Percentiles rank a stretch among this genome's conserved stretches.
Evolutionary conservation across 768 basidiomycete genomes (phyloP).

Genomic region (Mycena capillaripes): DNA sequence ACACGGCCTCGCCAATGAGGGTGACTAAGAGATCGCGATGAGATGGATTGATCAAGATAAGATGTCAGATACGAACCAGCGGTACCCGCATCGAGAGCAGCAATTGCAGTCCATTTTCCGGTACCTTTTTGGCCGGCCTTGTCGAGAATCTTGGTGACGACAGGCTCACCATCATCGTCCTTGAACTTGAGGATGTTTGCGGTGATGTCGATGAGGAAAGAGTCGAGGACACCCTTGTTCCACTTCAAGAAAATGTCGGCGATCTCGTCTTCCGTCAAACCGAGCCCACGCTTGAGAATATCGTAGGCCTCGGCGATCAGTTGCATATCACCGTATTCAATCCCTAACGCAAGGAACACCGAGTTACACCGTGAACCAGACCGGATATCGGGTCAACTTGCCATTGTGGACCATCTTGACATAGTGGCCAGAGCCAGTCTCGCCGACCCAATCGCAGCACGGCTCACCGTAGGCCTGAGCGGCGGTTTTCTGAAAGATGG

Average conservation of each 20-base stretch:
- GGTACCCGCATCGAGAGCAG: slow-evolving; percentile 93
- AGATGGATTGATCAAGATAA: slow-evolving; percentile 22
- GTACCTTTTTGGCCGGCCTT: slow-evolving; percentile 99
- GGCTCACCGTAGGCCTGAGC: slow-evolving; percentile 96
- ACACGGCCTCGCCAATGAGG: slow-evolving; percentile 99
- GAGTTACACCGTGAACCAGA: slow-evolving; percentile 15
- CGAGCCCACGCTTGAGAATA: slow-evolving; percentile 97
- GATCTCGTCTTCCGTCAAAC: slow-evolving; percentile 88
- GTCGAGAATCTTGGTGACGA: slow-evolving; percentile 96
- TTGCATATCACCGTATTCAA: slow-evolving; percentile 99
- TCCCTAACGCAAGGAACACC: slow-evolving; percentile 68
- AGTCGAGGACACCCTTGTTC: slow-evolving; percentile 99
- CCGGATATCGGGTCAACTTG: slow-evolving; percentile 49
- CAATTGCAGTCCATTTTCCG: slow-evolving; percentile 99
- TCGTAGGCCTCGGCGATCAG: slow-evolving; percentile 99
- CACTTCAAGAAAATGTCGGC: slow-evolving; percentile 93
- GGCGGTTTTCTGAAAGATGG: slow-evolving; percentile 98
- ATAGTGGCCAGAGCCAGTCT: slow-evolving; percentile 96
- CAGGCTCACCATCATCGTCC: slow-evolving; percentile 93
- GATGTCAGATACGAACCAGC: slow-evolving; percentile 66
- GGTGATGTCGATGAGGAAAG: slow-evolving; percentile 99
- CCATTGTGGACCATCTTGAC: slow-evolving; percentile 99
- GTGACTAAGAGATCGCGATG: slow-evolving; percentile 72
- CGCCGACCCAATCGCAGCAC: slow-evolving; percentile 99
- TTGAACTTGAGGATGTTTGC: slow-evolving; percentile 97